Percentiles rank a stretch among this genome's conserved stretches.
phyloP scores from a whole-genome alignment of 345 rosid species.

The Salix brachista region DNA sequence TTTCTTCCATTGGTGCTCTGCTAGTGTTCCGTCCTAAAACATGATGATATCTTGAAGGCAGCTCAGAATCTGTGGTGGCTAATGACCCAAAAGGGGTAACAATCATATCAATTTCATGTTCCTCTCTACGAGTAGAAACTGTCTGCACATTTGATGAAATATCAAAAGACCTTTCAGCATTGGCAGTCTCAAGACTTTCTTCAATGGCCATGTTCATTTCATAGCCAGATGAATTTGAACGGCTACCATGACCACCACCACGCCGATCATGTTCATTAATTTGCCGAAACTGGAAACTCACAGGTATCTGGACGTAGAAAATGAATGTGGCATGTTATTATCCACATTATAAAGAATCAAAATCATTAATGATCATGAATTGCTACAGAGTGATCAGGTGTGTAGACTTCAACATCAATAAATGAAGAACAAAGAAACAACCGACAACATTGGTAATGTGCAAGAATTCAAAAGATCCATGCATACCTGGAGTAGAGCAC shows the following conservation, averaged over 20 bases:
- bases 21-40: neutral
- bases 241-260: conserved; percentile 5
- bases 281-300: conserved; percentile 14
- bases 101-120: neutral
- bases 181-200: conserved; percentile 9
- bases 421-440: neutral
- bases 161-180: neutral
- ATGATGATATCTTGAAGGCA: conserved; percentile 1
- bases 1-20: conserved; percentile 5
- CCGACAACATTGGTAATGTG: neutral
- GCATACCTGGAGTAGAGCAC: conserved; percentile 20
- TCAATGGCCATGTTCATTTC: conserved; percentile 16
- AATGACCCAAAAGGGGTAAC: conserved; percentile 9
- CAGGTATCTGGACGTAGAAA: conserved; percentile 14
- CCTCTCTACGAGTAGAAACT: neutral
- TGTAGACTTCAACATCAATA: neutral
- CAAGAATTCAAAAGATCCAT: neutral
- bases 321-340: neutral
- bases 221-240: neutral
- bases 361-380: neutral
- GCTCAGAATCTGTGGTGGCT: conserved; percentile 1
- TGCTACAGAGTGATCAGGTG: neutral
- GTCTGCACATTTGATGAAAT: neutral
- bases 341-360: neutral
- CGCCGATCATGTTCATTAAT: conserved; percentile 12